Conservation (phyloP, 2,329 filamentous ascomycete species). For the Chaetothyriales sp. region DNA sequence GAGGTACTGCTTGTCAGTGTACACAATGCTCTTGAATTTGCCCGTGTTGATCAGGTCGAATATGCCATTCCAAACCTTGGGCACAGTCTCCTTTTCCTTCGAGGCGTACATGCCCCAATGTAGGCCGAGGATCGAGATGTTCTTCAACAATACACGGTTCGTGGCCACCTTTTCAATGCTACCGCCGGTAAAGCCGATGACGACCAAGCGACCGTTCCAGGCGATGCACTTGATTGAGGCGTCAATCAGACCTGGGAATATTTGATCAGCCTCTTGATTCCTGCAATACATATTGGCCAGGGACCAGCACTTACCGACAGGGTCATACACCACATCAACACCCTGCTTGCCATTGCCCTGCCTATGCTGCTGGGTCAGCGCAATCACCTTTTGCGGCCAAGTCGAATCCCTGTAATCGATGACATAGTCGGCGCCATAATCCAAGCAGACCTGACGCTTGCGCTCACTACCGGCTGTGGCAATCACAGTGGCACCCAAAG, state of each 20-base stretch:
- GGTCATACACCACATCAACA: constrained; percentile 90
- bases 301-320: constrained; percentile 45
- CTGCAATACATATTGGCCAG: background rate
- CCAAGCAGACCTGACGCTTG: constrained; percentile 64
- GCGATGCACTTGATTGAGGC: constrained; percentile 77
- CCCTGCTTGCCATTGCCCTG: constrained; percentile 52
- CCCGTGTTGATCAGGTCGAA: constrained; percentile 61
- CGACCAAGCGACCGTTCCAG: constrained; percentile 78
- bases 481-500: constrained; percentile 78
- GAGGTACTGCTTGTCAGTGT: constrained; percentile 64
- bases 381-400: constrained; percentile 56
- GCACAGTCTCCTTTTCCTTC: constrained; percentile 55
- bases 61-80: constrained; percentile 66
- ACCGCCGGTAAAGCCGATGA: constrained; percentile 79
- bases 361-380: constrained; percentile 36
- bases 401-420: constrained; percentile 63
- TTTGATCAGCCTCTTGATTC: background rate
- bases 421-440: constrained; percentile 72
- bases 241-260: constrained; percentile 49
- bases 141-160: constrained; percentile 87
- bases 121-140: constrained; percentile 75
- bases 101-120: constrained; percentile 75
- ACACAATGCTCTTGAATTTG: constrained; percentile 70
- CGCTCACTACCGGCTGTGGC: constrained; percentile 70
- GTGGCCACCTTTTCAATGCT: constrained; percentile 81